phyloP scores from a whole-genome alignment of 179 eudicot genomes.

The Beta macrorhiza region DNA sequence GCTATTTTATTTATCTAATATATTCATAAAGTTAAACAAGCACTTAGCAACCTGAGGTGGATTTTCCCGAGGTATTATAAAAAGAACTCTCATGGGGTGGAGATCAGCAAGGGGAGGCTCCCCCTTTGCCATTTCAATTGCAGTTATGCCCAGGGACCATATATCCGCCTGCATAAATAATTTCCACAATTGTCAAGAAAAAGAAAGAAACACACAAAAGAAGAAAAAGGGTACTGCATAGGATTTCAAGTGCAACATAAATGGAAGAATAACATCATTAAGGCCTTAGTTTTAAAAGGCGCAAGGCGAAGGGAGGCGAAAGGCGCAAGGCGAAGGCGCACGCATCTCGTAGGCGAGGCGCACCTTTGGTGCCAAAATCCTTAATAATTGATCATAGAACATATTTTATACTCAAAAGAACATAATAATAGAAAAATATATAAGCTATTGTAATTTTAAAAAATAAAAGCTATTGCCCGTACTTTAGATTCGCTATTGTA shows the following conservation, averaged over 20 bases:
- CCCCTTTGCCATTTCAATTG: conserved; percentile 95
- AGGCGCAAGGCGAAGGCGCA: no score
- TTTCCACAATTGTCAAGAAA: background rate
- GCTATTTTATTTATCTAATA: background rate
- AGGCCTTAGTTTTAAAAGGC: background rate
- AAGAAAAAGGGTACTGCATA: background rate
- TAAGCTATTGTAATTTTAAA: no score
- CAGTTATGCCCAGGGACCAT: conserved; percentile 93
- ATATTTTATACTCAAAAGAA: no score
- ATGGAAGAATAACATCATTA: background rate
- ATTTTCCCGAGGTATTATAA: conserved; percentile 94
- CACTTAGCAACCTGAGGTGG: conserved; percentile 73
- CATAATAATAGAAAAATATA: no score
- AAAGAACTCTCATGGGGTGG: conserved; percentile 97
- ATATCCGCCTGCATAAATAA: conserved; percentile 76
- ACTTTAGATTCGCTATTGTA: no score
- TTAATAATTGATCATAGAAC: no score
- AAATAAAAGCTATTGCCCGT: no score
- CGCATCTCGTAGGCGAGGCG: no score
- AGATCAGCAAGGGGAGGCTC: conserved; percentile 96
- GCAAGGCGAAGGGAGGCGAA: no score
- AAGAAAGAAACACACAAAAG: background rate
- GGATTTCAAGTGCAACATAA: background rate
- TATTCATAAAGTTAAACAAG: conserved; percentile 7
- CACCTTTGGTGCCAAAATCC: no score